These are phyloP conservation scores for Phanerodontia chrysosporium DNA, from an alignment of 768 basidiomycete species.

Conservation along the genomic window DNA sequence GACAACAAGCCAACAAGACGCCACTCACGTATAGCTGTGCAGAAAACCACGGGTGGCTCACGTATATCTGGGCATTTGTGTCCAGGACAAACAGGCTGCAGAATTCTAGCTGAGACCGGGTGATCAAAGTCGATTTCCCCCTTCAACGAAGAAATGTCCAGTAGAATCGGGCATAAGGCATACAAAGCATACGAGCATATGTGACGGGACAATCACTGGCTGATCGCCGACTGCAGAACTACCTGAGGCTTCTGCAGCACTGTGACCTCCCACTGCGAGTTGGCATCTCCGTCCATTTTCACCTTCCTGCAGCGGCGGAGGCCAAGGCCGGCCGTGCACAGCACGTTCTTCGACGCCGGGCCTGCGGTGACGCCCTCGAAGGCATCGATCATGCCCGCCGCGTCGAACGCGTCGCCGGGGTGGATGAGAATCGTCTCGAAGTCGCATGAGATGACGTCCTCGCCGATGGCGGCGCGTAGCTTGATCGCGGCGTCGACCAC, in stretches of 20 bases:
- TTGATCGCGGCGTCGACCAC: constrained; percentile 13
- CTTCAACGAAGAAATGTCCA: neutral
- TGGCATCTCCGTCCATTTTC: constrained; percentile 6
- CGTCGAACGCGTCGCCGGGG: constrained; percentile 13
- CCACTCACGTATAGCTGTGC: too few species aligned
- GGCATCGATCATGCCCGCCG: constrained; percentile 9
- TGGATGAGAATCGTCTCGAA: constrained; percentile 14
- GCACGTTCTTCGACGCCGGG: constrained; percentile 2
- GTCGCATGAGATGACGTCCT: constrained; percentile 16
- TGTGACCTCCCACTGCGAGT: constrained; percentile 12
- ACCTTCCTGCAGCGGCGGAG: constrained; percentile 11
- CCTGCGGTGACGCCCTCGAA: neutral
- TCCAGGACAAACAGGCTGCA: too few species aligned
- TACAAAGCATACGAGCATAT: neutral
- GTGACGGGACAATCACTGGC: neutral
- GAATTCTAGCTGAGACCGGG: too few species aligned
- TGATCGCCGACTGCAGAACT: constrained; percentile 8
- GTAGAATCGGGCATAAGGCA: neutral
- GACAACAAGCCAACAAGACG: too few species aligned
- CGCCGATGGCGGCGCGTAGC: constrained; percentile 11
- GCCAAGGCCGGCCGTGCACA: constrained; percentile 13
- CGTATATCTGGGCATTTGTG: too few species aligned
- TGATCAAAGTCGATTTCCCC: too few species aligned
- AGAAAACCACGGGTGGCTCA: too few species aligned
- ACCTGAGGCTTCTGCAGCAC: constrained; percentile 11